These are phyloP conservation scores for Lunularia cruciata DNA, from an alignment of 225 moss, liverwort and hornwort genomes.

Conservation along the genomic window DNA sequence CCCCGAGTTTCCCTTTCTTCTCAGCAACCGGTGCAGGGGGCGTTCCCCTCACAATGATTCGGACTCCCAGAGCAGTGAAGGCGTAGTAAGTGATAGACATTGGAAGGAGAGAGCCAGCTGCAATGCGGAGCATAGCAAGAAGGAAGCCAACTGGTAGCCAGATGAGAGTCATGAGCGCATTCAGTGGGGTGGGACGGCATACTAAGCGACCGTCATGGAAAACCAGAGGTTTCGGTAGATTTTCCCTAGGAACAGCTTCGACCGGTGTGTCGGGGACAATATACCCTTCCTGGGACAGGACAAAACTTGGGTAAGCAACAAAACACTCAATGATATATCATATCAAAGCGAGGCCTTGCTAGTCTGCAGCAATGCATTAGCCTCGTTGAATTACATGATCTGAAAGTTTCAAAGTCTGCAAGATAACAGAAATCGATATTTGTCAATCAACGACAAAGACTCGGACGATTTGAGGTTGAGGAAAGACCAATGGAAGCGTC, in stretches of 20 bases:
- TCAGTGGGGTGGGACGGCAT: conserved; percentile 41
- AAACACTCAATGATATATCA: too few relatives aligned
- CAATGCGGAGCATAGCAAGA: conserved; percentile 46
- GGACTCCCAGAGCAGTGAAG: conserved; percentile 39
- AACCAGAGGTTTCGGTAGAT: conserved; percentile 44
- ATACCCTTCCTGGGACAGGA: conserved; percentile 35
- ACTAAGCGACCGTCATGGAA: conserved; percentile 57
- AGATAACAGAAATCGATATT: too few relatives aligned
- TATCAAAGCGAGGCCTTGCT: too few relatives aligned
- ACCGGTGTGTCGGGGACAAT: conserved; percentile 36
- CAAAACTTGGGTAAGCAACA: not conserved
- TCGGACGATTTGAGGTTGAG: not conserved
- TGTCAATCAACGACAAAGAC: not conserved
- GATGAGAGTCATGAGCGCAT: conserved; percentile 37
- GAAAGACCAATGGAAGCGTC: not conserved
- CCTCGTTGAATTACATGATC: not conserved
- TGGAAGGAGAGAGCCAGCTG: conserved; percentile 38
- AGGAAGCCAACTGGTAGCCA: conserved; percentile 49
- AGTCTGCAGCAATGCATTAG: too few relatives aligned
- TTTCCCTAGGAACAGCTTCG: conserved; percentile 27
- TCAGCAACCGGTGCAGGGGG: conserved; percentile 24
- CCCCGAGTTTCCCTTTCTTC: conserved; percentile 36
- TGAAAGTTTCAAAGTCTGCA: too few relatives aligned
- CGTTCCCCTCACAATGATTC: conserved; percentile 38
- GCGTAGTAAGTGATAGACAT: conserved; percentile 42